Evolutionary conservation across 2,329 filamentous ascomycete genomes (phyloP).

Genomic region (Sphaerostilbella broomeana): DNA sequence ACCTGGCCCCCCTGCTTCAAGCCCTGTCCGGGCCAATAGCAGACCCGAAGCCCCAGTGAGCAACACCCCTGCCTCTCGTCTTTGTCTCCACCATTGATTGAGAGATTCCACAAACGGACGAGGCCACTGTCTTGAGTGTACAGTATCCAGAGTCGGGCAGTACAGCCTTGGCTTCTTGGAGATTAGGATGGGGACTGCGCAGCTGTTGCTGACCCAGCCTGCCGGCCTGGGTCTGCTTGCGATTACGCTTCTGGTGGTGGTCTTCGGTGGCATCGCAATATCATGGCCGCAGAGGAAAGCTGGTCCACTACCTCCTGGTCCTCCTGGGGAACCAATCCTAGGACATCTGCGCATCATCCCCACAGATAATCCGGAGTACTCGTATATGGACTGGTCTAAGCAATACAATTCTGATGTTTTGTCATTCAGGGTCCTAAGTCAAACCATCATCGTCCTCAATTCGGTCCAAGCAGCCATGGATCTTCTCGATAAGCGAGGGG

Average conservation of each 20-base stretch:
- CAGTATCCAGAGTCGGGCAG: no score
- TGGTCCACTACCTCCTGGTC: conserved; percentile 26
- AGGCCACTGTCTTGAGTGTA: no score
- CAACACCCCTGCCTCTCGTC: no score
- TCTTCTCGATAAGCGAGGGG: conserved; percentile 38
- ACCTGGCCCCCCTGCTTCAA: no score
- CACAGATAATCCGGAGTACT: conserved; percentile 24
- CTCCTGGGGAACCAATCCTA: conserved; percentile 32
- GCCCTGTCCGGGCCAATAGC: no score
- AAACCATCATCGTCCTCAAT: conserved; percentile 37
- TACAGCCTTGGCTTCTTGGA: not conserved
- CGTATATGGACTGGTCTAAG: conserved; percentile 25
- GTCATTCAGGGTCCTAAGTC: conserved; percentile 29
- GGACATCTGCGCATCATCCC: conserved; percentile 40
- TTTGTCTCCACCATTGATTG: no score
- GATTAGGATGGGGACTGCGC: conserved; percentile 7
- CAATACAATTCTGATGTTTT: conserved; percentile 45
- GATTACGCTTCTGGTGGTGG: conserved; percentile 5
- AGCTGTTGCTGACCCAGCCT: conserved; percentile 4
- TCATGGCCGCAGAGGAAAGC: conserved; percentile 4
- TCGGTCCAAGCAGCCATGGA: conserved; percentile 35
- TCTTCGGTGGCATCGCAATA: conserved; percentile 6
- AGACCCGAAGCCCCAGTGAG: no score
- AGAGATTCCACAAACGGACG: not conserved
- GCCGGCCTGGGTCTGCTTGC: conserved; percentile 6